phyloP scores from a whole-genome alignment of 768 basidiomycete species.

The Auricularia sp. region DNA sequence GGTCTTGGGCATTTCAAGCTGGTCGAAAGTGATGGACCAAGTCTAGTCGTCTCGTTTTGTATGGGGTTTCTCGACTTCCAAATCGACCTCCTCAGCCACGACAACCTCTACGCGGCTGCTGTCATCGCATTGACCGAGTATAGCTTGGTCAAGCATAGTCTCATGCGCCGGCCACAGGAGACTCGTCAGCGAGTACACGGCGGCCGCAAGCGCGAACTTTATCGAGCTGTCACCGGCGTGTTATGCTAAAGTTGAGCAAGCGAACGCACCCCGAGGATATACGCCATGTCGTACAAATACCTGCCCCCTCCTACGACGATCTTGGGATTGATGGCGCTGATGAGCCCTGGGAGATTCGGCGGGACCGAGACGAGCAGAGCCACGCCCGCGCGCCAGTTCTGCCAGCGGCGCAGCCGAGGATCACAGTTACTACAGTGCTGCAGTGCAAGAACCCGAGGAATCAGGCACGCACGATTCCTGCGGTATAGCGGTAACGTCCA shows the following conservation, averaged over 20 bases:
- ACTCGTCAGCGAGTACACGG: constrained; percentile 24
- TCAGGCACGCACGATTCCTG: constrained; percentile 48
- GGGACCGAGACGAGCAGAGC: constrained; percentile 59
- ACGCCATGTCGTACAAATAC: constrained; percentile 60
- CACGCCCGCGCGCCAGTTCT: constrained; percentile 77
- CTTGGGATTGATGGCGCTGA: constrained; percentile 57
- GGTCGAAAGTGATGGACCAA: too few species aligned
- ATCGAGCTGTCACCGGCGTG: constrained; percentile 2
- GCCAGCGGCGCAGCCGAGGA: not conserved
- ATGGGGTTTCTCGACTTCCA: not conserved
- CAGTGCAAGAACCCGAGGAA: not conserved
- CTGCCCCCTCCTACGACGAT: constrained; percentile 49
- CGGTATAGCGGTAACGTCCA: constrained; percentile 69
- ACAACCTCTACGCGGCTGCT: not conserved
- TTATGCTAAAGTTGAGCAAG: not conserved
- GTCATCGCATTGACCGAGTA: constrained; percentile 7
- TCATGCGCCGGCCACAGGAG: constrained; percentile 28
- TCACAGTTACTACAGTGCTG: not conserved
- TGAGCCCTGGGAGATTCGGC: constrained; percentile 68
- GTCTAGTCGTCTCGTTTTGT: too few species aligned
- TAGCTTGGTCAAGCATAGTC: constrained; percentile 23
- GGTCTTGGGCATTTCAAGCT: too few species aligned
- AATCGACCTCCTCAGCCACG: not conserved
- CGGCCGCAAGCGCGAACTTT: constrained; percentile 25
- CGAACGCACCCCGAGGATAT: constrained; percentile 58